A percentile compares a stretch with the other conserved stretches of the same genome.
Conservation (phyloP, 352 stramenopile species). For the Lagenidium giganteum region DNA sequence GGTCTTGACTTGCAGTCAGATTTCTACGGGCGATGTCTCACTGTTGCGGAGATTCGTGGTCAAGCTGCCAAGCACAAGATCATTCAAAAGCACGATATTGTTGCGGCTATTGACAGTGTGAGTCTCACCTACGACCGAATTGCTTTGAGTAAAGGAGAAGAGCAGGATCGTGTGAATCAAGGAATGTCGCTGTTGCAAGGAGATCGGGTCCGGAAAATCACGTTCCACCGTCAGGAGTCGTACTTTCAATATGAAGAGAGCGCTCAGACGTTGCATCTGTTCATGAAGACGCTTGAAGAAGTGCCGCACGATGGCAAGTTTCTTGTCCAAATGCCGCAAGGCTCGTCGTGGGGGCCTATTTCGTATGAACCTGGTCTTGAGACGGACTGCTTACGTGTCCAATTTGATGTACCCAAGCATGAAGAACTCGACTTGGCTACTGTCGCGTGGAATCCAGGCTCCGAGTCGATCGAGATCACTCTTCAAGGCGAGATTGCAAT, state of each 20-base stretch:
- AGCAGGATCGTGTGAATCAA: conserved; percentile 19
- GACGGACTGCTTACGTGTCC: conserved; percentile 15
- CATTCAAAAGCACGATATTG: conserved; percentile 51
- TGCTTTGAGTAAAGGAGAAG: conserved; percentile 23
- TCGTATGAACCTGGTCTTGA: conserved; percentile 3
- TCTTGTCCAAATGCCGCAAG: conserved; percentile 22
- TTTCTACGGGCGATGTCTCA: conserved; percentile 49
- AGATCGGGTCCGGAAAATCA: conserved; percentile 24
- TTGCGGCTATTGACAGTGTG: conserved; percentile 30
- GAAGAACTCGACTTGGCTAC: conserved; percentile 25
- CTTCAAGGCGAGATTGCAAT: conserved; percentile 30
- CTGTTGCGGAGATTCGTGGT: conserved; percentile 25
- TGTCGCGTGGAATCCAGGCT: conserved; percentile 20
- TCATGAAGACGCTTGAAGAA: conserved; percentile 28
- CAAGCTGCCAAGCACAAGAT: conserved; percentile 35
- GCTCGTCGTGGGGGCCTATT: conserved; percentile 20
- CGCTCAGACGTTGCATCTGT: conserved; percentile 21
- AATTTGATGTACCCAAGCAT: conserved; percentile 26
- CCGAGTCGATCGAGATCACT: conserved; percentile 21
- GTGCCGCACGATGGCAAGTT: conserved; percentile 26
- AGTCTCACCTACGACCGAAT: conserved; percentile 21
- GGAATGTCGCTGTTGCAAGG: conserved; percentile 23
- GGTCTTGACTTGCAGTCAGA: conserved; percentile 43
- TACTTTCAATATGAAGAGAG: conserved; percentile 39
- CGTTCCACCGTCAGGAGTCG: conserved; percentile 44